phyloP scores from a whole-genome alignment of 1,284 basidiomycete species.

The Pseudozyma sp. region DNA sequence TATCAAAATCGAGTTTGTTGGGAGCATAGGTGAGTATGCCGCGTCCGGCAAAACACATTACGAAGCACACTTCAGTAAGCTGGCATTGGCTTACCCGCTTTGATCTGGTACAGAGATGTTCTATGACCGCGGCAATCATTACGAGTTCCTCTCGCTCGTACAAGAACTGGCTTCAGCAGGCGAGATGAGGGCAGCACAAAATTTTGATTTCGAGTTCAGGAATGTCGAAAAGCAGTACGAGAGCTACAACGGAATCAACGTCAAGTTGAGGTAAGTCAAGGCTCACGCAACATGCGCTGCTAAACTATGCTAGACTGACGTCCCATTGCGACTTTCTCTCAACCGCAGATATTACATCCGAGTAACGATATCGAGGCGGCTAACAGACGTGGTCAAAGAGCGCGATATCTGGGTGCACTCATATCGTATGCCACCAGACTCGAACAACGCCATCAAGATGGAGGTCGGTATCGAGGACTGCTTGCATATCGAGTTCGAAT shows the following conservation, averaged over 20 bases:
- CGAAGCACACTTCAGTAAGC: not conserved
- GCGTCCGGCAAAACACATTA: no score
- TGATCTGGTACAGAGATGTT: conserved; percentile 79
- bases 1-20: conserved; percentile 96
- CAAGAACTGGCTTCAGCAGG: conserved; percentile 94
- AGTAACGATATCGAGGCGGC: conserved; percentile 86
- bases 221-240: conserved; percentile 99
- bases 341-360: conserved; percentile 81
- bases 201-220: conserved; percentile 96
- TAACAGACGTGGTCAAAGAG: conserved; percentile 93
- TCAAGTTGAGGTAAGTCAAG: conserved; percentile 77
- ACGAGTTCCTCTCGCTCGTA: conserved; percentile 94
- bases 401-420: conserved; percentile 97
- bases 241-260: conserved; percentile 97
- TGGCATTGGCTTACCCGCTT: not conserved
- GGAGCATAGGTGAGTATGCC: conserved; percentile 84
- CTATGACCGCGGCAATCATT: conserved; percentile 96
- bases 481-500: conserved; percentile 98
- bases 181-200: conserved; percentile 93
- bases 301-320: not conserved
- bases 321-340: not conserved
- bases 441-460: conserved; percentile 99
- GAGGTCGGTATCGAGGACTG: conserved; percentile 99
- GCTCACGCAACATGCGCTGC: not conserved
- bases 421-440: conserved; percentile 97